phyloP scores from a whole-genome alignment of 768 basidiomycete genomes.

The Tylopilus sp. region DNA sequence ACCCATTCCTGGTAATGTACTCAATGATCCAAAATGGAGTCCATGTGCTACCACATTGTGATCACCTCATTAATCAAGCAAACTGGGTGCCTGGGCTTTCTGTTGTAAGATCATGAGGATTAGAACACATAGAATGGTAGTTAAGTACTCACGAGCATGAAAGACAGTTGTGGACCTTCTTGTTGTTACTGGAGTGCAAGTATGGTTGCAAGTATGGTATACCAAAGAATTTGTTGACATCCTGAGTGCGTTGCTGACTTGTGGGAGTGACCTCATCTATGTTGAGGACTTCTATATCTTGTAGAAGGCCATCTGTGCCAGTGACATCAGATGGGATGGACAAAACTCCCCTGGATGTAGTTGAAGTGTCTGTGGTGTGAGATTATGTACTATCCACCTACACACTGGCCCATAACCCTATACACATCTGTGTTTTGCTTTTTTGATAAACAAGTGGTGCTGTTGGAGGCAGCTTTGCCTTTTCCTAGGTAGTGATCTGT shows the following conservation, averaged over 20 bases:
- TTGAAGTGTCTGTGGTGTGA: too few relatives aligned
- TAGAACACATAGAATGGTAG: not conserved
- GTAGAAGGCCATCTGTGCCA: not conserved
- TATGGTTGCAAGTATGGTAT: not conserved
- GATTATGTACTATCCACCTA: too few relatives aligned
- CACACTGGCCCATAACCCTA: too few relatives aligned
- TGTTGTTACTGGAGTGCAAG: too few relatives aligned
- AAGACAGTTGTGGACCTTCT: not conserved
- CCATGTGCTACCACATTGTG: too few relatives aligned
- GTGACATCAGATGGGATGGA: not conserved
- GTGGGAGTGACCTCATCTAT: not conserved
- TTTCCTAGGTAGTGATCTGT: too few relatives aligned
- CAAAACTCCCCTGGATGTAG: too few relatives aligned
- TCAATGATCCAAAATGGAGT: not conserved
- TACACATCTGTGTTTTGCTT: too few relatives aligned
- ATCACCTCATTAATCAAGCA: too few relatives aligned
- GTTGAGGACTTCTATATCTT: not conserved
- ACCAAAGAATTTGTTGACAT: not conserved
- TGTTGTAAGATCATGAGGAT: not conserved
- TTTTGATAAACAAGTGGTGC: too few relatives aligned
- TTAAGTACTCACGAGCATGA: not conserved
- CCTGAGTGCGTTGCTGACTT: not conserved
- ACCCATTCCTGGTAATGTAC: slow-evolving; percentile 1
- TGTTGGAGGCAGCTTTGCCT: too few relatives aligned
- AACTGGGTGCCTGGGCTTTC: not conserved